These are phyloP conservation scores for Fusarium lyarnte DNA, from an alignment of 2,329 filamentous ascomycete species.

Conservation along the genomic window DNA sequence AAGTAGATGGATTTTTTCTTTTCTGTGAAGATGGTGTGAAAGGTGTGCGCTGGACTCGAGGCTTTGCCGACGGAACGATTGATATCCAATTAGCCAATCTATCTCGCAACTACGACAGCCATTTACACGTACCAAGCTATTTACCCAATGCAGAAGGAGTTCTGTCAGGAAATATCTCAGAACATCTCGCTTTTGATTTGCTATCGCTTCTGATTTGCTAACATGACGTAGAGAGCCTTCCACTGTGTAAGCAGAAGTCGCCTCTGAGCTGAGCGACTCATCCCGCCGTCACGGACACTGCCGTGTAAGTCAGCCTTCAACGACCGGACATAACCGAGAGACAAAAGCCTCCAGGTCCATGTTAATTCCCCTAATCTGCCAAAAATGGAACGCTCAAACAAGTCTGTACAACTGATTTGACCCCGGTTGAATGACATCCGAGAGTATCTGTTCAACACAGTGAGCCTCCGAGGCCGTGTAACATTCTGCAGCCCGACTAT, in stretches of 20 bases:
- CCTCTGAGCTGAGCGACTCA: not conserved
- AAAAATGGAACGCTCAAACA: constrained; percentile 15
- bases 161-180: not conserved
- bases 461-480: constrained; percentile 4
- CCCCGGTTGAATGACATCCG: constrained; percentile 3
- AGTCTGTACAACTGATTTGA: constrained; percentile 6
- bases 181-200: constrained; percentile 8
- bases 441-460: not conserved
- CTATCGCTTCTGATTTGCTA: not conserved
- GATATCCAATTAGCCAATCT: constrained; percentile 28
- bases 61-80: constrained; percentile 5
- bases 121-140: constrained; percentile 15
- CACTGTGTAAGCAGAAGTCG: constrained; percentile 17
- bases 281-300: constrained; percentile 11
- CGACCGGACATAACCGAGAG: constrained; percentile 32
- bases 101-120: not conserved
- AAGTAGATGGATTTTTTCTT: constrained; percentile 24
- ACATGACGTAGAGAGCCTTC: constrained; percentile 27
- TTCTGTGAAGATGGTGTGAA: constrained; percentile 29
- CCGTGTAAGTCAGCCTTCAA: constrained; percentile 26
- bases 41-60: constrained; percentile 18
- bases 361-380: constrained; percentile 22
- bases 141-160: constrained; percentile 27
- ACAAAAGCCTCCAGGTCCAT: constrained; percentile 6
- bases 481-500: not conserved